phyloP scores from a whole-genome alignment of 768 basidiomycete genomes.

The Tremella yokohamensis region DNA sequence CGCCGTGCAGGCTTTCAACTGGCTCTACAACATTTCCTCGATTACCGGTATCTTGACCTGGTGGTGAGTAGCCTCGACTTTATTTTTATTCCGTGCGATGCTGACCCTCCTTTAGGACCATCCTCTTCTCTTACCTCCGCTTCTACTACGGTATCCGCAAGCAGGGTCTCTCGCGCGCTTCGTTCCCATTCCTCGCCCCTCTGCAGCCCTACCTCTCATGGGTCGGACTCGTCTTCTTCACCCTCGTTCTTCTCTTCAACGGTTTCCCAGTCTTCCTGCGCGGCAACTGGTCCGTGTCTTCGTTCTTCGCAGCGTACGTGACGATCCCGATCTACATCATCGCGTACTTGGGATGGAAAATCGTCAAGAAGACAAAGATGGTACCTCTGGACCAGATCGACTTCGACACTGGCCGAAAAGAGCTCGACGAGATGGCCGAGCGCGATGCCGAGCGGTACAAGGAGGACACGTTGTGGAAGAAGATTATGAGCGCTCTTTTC shows the following conservation, averaged over 20 bases:
- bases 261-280: slow-evolving; percentile 50
- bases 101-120: slow-evolving; percentile 23
- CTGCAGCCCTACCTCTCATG: slow-evolving; percentile 51
- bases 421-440: slow-evolving; percentile 48
- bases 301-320: slow-evolving; percentile 51
- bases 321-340: slow-evolving; percentile 50
- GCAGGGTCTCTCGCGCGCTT: slow-evolving; percentile 46
- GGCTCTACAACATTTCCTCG: slow-evolving; percentile 50
- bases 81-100: neutral
- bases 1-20: slow-evolving; percentile 39
- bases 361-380: slow-evolving; percentile 44
- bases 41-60: slow-evolving; percentile 52
- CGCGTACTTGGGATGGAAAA: slow-evolving; percentile 50
- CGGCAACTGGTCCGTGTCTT: slow-evolving; percentile 43
- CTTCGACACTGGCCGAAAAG: slow-evolving; percentile 46
- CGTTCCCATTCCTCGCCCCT: slow-evolving; percentile 50
- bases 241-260: slow-evolving; percentile 40
- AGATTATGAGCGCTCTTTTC: slow-evolving; percentile 32
- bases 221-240: slow-evolving; percentile 47
- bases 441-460: slow-evolving; percentile 34
- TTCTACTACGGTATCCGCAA: slow-evolving; percentile 49
- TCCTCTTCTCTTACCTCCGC: slow-evolving; percentile 40
- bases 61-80: slow-evolving; percentile 23
- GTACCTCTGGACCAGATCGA: slow-evolving; percentile 49
- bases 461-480: slow-evolving; percentile 30